Base-by-base conservation (phyloP, 179 eudicot species). In the Pouteria campechiana region DNA sequence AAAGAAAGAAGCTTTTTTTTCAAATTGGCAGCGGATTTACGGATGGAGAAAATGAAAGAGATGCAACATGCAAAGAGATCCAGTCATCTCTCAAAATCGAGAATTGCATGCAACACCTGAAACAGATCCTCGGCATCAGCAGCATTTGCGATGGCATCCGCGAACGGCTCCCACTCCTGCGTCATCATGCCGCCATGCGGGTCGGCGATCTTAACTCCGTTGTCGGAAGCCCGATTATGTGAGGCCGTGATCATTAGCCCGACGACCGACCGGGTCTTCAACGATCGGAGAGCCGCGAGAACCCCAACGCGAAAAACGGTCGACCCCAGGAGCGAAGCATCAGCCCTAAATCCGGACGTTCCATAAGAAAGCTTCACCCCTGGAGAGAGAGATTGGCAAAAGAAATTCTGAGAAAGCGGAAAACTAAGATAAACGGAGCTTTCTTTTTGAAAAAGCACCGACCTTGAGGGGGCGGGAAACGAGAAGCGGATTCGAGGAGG, bases 221-320 rank as follows among this genome's bases (percentile, higher is more conserved):
- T 90, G 41, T 90, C 98, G n/a, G 75, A 63, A 2, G 69, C 82
- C 28, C 68, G 41, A 40, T 90, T 90, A 34, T 90, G 98, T 0
- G 98, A 90, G 20, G 98, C 98, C 1, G 98, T 90, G 76, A 90
- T 90, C 98, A 90, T 86, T 67, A 90, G 47, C 0, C 98, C 98
- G 28, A 75, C 73, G 30, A 70, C 75, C 0, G 87, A 68, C 14
- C 63, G 44, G 0, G 82, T 82, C 51, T 86, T 66, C 9, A 90
- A 12, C 0, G 98, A 79, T 57, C 98, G 65, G 25, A 90, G 34
- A 0, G 85, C 95, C 23, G 96, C 98, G 57, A 90, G 39, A 41
- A 90, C 76, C 39, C 84, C 95, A 5, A 73, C 68, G 32, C 94
- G 75, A 15, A 56, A 86, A 64, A 81, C 72, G 2, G 94, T 74